These are phyloP conservation scores for Coccomyxa sp. DNA, from an alignment of 139 green algal species.

Conservation along the genomic window DNA sequence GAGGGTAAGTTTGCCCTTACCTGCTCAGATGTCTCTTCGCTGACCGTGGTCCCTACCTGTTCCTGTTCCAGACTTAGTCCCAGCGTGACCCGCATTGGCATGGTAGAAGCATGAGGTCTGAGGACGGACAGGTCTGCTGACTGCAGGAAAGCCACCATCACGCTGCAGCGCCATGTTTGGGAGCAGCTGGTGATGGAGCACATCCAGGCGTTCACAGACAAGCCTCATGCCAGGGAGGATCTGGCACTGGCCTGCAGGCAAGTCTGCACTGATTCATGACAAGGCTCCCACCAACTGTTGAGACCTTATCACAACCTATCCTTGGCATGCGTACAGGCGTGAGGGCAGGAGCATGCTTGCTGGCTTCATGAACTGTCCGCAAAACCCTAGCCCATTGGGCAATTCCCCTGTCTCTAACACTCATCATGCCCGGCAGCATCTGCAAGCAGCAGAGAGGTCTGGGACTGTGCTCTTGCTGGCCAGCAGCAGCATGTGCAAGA, in stretches of 20 bases:
- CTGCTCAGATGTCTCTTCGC: background rate
- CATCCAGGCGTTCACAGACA: conserved; percentile 9
- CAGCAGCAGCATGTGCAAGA: conserved; percentile 81
- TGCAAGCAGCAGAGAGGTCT: conserved; percentile 8
- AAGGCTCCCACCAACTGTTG: background rate
- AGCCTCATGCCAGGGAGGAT: conserved; percentile 11
- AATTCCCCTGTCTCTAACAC: background rate
- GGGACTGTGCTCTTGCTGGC: conserved; percentile 30
- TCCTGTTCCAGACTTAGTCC: background rate
- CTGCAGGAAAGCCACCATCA: background rate
- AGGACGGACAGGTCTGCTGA: background rate
- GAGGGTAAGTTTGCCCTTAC: background rate
- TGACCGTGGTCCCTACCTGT: no score
- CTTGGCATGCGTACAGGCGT: no score
- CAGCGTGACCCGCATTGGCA: background rate
- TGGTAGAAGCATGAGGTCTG: background rate
- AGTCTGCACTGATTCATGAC: background rate
- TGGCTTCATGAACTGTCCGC: no score
- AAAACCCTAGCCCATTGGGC: no score
- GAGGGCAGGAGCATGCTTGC: no score
- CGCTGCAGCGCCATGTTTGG: conserved; percentile 16
- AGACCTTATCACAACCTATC: no score
- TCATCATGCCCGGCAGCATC: background rate
- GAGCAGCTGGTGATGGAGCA: conserved; percentile 31
- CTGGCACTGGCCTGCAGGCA: conserved; percentile 17